A percentile compares a stretch with the other conserved stretches of the same genome.
Conservation (phyloP, 2,329 filamentous ascomycete species). For the Fusarium stilboides region DNA sequence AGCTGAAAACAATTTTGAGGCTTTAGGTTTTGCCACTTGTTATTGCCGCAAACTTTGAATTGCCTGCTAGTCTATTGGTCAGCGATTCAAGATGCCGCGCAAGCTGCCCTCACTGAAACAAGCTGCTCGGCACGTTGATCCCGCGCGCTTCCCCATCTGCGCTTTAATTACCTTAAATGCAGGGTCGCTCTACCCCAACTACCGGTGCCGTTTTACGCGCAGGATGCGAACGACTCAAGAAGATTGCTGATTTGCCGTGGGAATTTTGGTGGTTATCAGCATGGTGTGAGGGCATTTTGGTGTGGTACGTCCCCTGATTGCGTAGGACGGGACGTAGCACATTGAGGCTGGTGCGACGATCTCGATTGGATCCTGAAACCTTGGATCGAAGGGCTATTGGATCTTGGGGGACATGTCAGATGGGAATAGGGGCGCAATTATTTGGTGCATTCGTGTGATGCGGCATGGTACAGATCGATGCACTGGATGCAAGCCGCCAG, state of each 20-base stretch:
- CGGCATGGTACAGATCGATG: neutral
- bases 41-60: neutral
- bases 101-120: constrained; percentile 20
- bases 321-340: constrained; percentile 15
- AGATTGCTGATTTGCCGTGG: constrained; percentile 16
- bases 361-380: constrained; percentile 28
- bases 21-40: neutral
- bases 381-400: neutral
- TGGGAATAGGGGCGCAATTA: neutral
- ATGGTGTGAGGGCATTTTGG: neutral
- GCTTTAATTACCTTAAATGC: constrained; percentile 1
- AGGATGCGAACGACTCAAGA: neutral
- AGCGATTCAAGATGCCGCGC: constrained; percentile 18
- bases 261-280: neutral
- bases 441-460: neutral
- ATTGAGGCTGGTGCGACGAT: constrained; percentile 21
- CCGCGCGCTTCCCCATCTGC: constrained; percentile 2
- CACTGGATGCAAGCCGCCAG: constrained; percentile 14
- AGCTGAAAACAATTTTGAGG: neutral
- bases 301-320: constrained; percentile 2
- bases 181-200: neutral
- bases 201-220: constrained; percentile 1
- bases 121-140: constrained; percentile 18
- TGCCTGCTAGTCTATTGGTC: neutral
- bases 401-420: neutral